Evolutionary conservation across 2,329 filamentous ascomycete genomes (phyloP), one percentile per base, ranked within the genome.

Genomic region (Macrophomina phaseolina): DNA sequence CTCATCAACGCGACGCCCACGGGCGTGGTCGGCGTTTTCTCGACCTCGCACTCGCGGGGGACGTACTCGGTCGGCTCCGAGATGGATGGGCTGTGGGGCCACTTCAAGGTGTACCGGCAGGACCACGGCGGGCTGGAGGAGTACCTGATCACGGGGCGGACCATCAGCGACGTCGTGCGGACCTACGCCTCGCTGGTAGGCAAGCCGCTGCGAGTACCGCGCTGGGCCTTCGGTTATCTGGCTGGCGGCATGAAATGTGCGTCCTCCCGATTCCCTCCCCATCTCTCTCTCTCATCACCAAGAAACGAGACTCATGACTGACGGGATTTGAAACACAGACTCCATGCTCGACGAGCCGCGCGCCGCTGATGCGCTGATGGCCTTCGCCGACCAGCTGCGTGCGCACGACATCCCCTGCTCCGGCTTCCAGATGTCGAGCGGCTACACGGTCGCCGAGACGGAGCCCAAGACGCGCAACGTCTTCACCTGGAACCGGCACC

Each of bases 1-100:
- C 80, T 93, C 34, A 89, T 92, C 76, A 90, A 91, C 65, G 87
- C 86, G 0, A 89, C 87, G 0, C 85, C 88, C 0, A 73, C 84
- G 2, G 90, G 89, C 0, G 90, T 87, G 61, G 84, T 92, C 0
- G 90, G 84, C 0, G 84, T 89, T 18, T 91, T 92, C 75, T 91
- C 90, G 0, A 89, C 89, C 0, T 86, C 85, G 2, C 88, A 92
- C 72, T 82, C 84, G 0, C 80, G 90, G 62, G 89, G 88, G 0
- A 84, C 83, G 16, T 92, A 89, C 80, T 86, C 85, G 8, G 82
- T 92, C 7, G 90, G 90, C 2, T 87, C 87, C 1, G 90, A 92
- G 75, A 89, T 92, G 77, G 90, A 93, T 72, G 90, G 90, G 34
- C 85, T 92, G 78, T 92, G 90, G 89, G 90, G 90, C 0, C 86